phyloP scores from a whole-genome alignment of 2,329 filamentous ascomycete species.

The Westerdykella sp. region DNA sequence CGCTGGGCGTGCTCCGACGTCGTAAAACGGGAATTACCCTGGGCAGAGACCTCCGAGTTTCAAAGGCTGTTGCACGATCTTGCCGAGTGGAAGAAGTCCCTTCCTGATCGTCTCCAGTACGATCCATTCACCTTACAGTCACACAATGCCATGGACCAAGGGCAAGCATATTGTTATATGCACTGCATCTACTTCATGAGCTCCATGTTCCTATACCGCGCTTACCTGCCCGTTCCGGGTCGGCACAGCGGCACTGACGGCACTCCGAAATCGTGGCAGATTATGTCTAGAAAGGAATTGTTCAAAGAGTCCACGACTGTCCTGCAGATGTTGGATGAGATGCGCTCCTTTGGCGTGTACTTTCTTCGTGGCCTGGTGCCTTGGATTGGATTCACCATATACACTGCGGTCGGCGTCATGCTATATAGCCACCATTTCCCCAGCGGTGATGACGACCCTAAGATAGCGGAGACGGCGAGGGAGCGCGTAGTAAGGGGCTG shows the following conservation, averaged over 20 bases:
- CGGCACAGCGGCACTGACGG: conserved; percentile 29
- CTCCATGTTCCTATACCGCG: conserved; percentile 38
- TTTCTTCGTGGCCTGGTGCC: conserved; percentile 37
- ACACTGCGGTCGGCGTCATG: conserved; percentile 38
- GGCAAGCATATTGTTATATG: conserved; percentile 40
- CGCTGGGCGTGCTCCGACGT: conserved; percentile 37
- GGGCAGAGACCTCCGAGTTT: conserved; percentile 32
- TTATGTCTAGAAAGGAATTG: conserved; percentile 30
- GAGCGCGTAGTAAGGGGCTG: conserved; percentile 34
- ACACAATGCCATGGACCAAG: conserved; percentile 39
- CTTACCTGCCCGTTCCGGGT: conserved; percentile 36
- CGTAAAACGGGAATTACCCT: conserved; percentile 34
- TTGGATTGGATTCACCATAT: conserved; percentile 40
- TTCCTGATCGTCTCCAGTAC: conserved; percentile 34
- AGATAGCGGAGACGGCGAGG: conserved; percentile 26
- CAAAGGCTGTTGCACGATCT: conserved; percentile 32
- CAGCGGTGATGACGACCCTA: conserved; percentile 30
- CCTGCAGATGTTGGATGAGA: conserved; percentile 38
- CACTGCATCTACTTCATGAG: conserved; percentile 40
- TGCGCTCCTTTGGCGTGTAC: conserved; percentile 37
- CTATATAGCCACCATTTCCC: conserved; percentile 37
- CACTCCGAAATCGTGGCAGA: conserved; percentile 31
- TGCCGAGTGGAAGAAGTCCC: conserved; percentile 30
- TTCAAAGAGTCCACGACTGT: conserved; percentile 35
- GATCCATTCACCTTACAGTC: conserved; percentile 36